Conservation (phyloP, 2,329 filamentous ascomycete species). For the Apiospora marii region DNA sequence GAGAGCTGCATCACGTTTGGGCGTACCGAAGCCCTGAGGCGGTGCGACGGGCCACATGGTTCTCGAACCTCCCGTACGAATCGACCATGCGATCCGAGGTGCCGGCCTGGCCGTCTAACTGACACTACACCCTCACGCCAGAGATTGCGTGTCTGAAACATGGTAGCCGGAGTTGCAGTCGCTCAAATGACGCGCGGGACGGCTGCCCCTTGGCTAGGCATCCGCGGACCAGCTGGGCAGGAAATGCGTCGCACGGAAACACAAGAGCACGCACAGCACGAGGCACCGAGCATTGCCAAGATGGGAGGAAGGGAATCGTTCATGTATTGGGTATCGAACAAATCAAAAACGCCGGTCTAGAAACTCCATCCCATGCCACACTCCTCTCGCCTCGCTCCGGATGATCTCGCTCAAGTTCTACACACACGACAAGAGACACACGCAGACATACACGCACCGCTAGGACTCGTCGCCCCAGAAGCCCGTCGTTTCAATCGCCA, state of each 20-base stretch:
- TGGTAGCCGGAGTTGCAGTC: not conserved
- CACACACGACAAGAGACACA: not conserved
- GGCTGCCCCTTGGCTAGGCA: not conserved
- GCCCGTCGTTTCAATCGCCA: slow-evolving; percentile 78
- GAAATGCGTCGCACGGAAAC: not conserved
- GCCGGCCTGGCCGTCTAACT: not conserved
- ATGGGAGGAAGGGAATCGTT: not conserved
- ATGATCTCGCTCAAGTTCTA: not conserved
- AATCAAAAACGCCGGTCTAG: not conserved
- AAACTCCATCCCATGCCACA: slow-evolving; percentile 2
- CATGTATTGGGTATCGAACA: slow-evolving; percentile 15
- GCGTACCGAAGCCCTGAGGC: not conserved
- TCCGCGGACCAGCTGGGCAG: not conserved
- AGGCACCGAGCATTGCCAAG: not conserved
- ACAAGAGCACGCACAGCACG: not conserved
- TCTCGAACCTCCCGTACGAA: not conserved
- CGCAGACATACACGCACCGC: not conserved
- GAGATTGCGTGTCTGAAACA: slow-evolving; percentile 7
- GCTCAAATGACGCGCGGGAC: not conserved
- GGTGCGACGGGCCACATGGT: not conserved
- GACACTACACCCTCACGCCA: too few species aligned
- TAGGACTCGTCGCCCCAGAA: slow-evolving; percentile 49
- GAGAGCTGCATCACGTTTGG: not conserved
- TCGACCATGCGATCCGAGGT: not conserved
- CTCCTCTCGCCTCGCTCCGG: not conserved